These are phyloP conservation scores for Paxillus ammoniavirescens DNA, from an alignment of 768 basidiomycete species.

Conservation along the genomic window DNA sequence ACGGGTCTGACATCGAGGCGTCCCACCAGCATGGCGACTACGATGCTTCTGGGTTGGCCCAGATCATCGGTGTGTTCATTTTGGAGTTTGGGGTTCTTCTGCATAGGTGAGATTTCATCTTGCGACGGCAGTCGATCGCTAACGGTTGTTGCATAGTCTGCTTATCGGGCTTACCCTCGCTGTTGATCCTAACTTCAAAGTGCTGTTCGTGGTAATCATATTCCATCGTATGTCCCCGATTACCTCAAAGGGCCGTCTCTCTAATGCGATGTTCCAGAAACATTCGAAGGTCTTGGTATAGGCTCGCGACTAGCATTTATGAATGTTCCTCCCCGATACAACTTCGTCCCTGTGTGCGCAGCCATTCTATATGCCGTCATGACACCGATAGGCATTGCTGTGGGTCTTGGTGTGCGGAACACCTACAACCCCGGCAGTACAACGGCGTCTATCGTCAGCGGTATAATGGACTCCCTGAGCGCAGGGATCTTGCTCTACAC, in stretches of 20 bases:
- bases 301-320: conserved; percentile 87
- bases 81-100: conserved; percentile 92
- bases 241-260: not conserved
- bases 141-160: conserved; percentile 41
- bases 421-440: conserved; percentile 82
- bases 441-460: conserved; percentile 78
- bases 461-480: conserved; percentile 80
- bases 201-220: conserved; percentile 85
- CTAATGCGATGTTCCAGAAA: conserved; percentile 50
- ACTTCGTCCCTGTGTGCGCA: conserved; percentile 55
- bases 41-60: conserved; percentile 53
- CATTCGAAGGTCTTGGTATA: conserved; percentile 91
- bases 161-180: conserved; percentile 90
- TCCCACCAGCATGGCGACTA: conserved; percentile 16
- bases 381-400: conserved; percentile 87
- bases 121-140: not conserved
- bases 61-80: conserved; percentile 85
- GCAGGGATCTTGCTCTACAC: conserved; percentile 89
- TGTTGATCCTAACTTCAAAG: conserved; percentile 72
- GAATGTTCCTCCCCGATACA: conserved; percentile 52
- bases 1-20: conserved; percentile 28
- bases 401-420: conserved; percentile 69
- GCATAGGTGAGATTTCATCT: conserved; percentile 52
- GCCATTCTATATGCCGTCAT: conserved; percentile 71
- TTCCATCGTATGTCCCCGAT: conserved; percentile 78